A percentile compares a stretch with the other conserved stretches of the same genome.
Evolutionary conservation across 495 filamentous ascomycete species (phyloP).

Genomic region (Talaromyces ruber): DNA sequence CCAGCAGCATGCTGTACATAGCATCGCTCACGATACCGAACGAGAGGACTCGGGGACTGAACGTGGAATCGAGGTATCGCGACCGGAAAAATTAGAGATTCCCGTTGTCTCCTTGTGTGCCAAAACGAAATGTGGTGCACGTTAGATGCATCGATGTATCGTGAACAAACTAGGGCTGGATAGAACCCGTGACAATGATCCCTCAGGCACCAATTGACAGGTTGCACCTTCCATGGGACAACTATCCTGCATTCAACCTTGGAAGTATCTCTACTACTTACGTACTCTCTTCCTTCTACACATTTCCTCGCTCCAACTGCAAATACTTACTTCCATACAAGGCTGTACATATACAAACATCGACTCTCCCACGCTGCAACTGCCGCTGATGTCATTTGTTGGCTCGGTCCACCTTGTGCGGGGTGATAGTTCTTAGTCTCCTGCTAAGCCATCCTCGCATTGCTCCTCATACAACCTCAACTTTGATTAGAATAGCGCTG

Average conservation of each 20-base stretch:
- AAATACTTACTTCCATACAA: not conserved
- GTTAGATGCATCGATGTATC: no score
- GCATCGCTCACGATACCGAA: no score
- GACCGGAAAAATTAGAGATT: not conserved
- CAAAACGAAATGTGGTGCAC: no score
- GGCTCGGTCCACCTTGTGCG: not conserved
- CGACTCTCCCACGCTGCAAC: not conserved
- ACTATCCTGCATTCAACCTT: not conserved
- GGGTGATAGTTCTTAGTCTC: not conserved
- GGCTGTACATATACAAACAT: not conserved
- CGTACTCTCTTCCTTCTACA: not conserved
- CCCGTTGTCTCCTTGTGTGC: not conserved
- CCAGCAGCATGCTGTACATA: no score
- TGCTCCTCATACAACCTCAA: not conserved
- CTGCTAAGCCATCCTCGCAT: not conserved
- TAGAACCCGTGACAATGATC: not conserved
- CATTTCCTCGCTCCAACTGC: not conserved
- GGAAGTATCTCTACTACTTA: not conserved
- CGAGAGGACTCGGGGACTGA: not conserved
- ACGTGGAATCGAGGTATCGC: not conserved
- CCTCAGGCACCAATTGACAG: not conserved
- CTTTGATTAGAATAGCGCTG: not conserved
- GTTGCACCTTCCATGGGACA: not conserved
- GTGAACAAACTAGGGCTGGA: not conserved
- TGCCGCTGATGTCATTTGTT: not conserved